A percentile compares a stretch with the other conserved stretches of the same genome.
Evolutionary conservation across 1,284 basidiomycete genomes (phyloP).

Genomic region (Sanghuangporus sanghuang): DNA sequence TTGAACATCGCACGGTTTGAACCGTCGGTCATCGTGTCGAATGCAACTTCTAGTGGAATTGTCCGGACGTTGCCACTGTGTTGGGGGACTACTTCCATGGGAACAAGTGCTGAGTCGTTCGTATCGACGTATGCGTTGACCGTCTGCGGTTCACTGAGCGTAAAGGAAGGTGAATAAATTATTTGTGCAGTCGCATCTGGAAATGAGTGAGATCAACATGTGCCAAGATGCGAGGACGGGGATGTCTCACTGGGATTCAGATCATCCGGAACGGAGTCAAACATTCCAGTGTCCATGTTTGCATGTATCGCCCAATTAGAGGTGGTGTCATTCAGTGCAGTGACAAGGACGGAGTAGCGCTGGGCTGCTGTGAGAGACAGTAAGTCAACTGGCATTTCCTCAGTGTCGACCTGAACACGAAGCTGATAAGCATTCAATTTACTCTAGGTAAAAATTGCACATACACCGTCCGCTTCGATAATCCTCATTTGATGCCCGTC

Average conservation of each 20-base stretch:
- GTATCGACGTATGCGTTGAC: conserved; percentile 52
- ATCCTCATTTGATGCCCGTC: conserved; percentile 90
- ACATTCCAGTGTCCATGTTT: conserved; percentile 86
- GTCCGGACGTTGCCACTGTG: conserved; percentile 42
- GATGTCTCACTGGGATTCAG: conserved; percentile 67
- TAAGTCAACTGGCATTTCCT: conserved; percentile 65
- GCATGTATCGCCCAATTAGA: conserved; percentile 88
- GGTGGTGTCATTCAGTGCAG: conserved; percentile 79
- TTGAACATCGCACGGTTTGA: conserved; percentile 77
- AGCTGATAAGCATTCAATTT: no score
- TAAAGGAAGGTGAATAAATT: conserved; percentile 51
- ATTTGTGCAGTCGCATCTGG: conserved; percentile 75
- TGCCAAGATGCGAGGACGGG: background rate
- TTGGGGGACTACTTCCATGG: conserved; percentile 41
- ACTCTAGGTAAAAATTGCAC: conserved; percentile 24
- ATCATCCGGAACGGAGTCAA: conserved; percentile 69
- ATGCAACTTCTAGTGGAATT: conserved; percentile 49
- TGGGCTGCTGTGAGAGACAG: conserved; percentile 82
- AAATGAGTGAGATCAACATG: background rate
- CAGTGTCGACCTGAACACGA: conserved; percentile 58
- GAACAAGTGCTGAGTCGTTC: conserved; percentile 60
- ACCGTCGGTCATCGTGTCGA: conserved; percentile 75
- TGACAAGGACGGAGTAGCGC: conserved; percentile 90
- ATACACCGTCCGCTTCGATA: conserved; percentile 84
- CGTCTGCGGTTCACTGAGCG: conserved; percentile 37